Conservation (phyloP, 805 yeast species). For the Candida michaelii region DNA sequence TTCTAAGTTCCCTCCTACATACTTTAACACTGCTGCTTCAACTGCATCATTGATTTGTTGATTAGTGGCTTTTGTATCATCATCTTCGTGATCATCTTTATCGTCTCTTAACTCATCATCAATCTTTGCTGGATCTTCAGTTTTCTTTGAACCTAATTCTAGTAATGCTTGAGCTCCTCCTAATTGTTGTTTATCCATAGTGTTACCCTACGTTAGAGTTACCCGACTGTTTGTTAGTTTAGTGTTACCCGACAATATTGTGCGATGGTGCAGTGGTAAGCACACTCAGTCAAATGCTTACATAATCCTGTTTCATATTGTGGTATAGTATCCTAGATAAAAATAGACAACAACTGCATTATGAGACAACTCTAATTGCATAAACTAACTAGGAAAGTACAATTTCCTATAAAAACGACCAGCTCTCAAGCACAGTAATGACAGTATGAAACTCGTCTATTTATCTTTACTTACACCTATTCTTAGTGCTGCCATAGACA, state of each 20-base stretch:
- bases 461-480: not conserved
- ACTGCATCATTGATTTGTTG: slow-evolving; percentile 54
- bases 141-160: slow-evolving; percentile 35
- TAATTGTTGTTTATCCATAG: slow-evolving; percentile 36
- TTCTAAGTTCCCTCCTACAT: slow-evolving; percentile 64
- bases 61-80: slow-evolving; percentile 29
- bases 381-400: no score
- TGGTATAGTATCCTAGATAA: no score
- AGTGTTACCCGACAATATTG: not conserved
- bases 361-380: no score
- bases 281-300: no score
- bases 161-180: slow-evolving; percentile 49
- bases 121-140: slow-evolving; percentile 9
- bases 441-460: not conserved
- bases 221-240: slow-evolving; percentile 10
- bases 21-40: slow-evolving; percentile 75
- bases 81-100: slow-evolving; percentile 12
- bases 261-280: no score
- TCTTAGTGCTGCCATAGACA: not conserved
- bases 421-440: no score
- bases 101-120: slow-evolving; percentile 6
- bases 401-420: no score
- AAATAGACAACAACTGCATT: no score
- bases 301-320: no score
- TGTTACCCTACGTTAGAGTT: slow-evolving; percentile 8